Percentiles rank a stretch among this genome's conserved stretches.
phyloP scores from a whole-genome alignment of 169 alveolate species.

The Eimeria sp. region DNA sequence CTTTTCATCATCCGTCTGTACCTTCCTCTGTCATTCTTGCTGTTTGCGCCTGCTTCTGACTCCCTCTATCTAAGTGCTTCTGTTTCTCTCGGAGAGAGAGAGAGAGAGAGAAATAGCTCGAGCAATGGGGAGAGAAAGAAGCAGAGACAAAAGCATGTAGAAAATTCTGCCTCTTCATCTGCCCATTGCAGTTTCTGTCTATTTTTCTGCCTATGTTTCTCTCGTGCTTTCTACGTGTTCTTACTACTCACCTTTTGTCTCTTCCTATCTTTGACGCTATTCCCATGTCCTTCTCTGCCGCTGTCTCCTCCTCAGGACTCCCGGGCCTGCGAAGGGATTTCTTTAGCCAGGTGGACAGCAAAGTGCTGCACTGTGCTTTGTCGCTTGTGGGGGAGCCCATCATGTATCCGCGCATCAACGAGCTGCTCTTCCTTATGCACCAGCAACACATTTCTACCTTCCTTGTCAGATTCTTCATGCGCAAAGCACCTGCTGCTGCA shows the following conservation, averaged over 20 bases:
- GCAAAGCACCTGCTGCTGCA: neutral
- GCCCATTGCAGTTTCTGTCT: too few relatives aligned
- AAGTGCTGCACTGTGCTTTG: slow-evolving; percentile 91
- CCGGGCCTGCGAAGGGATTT: slow-evolving; percentile 33
- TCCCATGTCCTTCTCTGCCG: neutral
- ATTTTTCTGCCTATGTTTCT: too few relatives aligned
- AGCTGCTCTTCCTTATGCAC: slow-evolving; percentile 91
- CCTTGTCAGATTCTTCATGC: slow-evolving; percentile 83
- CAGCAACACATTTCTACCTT: slow-evolving; percentile 91
- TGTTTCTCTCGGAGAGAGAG: too few relatives aligned
- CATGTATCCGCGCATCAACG: slow-evolving; percentile 94
- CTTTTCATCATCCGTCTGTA: neutral
- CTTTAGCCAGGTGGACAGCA: slow-evolving; percentile 46
- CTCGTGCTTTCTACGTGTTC: too few relatives aligned
- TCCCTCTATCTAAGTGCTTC: too few relatives aligned
- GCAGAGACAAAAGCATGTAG: too few relatives aligned
- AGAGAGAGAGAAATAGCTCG: too few relatives aligned
- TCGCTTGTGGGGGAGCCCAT: slow-evolving; percentile 96
- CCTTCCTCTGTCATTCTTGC: neutral
- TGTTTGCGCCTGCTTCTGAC: neutral
- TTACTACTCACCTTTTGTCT: too few relatives aligned
- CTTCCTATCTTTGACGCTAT: neutral
- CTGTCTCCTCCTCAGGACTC: neutral
- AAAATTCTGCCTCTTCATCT: too few relatives aligned
- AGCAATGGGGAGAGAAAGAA: too few relatives aligned